phyloP scores from a whole-genome alignment of 345 rosid species.

The Litchi chinensis region DNA sequence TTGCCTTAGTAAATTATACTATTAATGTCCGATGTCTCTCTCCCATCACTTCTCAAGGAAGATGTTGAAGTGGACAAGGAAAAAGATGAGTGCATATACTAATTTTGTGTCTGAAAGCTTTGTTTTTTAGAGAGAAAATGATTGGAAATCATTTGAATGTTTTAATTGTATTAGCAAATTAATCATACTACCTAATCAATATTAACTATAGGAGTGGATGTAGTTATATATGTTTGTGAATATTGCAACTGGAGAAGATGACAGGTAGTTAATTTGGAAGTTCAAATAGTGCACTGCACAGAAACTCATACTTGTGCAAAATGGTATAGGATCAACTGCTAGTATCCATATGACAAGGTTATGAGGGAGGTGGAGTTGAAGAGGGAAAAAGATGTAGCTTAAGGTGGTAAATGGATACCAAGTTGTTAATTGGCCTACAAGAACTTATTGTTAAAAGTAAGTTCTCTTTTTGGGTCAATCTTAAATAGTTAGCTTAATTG shows the following conservation, averaged over 20 bases:
- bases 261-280: background rate
- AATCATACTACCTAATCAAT: background rate
- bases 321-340: background rate
- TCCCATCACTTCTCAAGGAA: background rate
- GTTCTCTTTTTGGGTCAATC: background rate
- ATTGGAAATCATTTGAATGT: background rate
- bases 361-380: background rate
- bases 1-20: background rate
- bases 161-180: background rate
- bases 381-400: background rate
- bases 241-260: background rate
- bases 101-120: background rate
- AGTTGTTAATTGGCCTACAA: background rate
- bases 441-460: background rate
- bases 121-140: background rate
- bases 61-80: background rate
- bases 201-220: too few species aligned
- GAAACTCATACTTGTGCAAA: background rate
- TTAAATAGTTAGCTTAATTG: slow-evolving; percentile 3
- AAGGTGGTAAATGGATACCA: background rate
- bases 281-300: background rate
- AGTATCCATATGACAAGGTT: background rate
- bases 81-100: too few species aligned
- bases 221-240: too few species aligned
- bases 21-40: background rate